Conservation (phyloP, 345 rosid genomes). For the Gossypium australe region DNA sequence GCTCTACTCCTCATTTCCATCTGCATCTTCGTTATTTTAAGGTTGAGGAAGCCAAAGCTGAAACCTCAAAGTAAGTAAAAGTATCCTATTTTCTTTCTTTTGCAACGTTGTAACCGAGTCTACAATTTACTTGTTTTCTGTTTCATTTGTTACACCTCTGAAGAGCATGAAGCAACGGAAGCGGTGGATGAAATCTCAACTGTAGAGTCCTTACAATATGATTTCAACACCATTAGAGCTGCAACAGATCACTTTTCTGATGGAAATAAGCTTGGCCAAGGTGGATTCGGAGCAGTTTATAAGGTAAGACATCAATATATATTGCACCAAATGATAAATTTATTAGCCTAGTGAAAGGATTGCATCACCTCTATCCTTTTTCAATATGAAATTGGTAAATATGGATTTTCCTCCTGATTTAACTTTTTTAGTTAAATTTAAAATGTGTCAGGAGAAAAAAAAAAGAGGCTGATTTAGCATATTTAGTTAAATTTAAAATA, state of each 20-base stretch:
- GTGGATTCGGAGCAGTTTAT: conserved; percentile 53
- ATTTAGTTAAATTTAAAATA: no score
- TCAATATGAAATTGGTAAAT: no score
- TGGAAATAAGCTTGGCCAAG: conserved; percentile 38
- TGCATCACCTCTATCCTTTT: no score
- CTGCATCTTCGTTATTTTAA: conserved; percentile 6
- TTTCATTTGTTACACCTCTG: neutral
- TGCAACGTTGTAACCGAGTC: neutral
- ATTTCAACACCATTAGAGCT: conserved; percentile 20
- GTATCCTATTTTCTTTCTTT: neutral
- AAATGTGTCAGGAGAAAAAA: no score
- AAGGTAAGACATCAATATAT: conserved; percentile 20
- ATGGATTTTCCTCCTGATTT: no score
- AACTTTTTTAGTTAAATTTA: no score
- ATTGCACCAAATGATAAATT: neutral
- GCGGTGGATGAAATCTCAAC: conserved; percentile 10
- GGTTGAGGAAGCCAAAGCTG: conserved; percentile 11
- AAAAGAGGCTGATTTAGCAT: no score
- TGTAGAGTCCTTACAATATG: conserved; percentile 19
- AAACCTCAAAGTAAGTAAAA: conserved; percentile 21
- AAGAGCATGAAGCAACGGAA: conserved; percentile 4
- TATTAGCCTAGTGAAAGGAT: no score
- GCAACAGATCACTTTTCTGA: conserved; percentile 40
- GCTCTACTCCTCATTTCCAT: neutral
- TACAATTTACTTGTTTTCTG: neutral